Evolutionary conservation across 1,284 basidiomycete genomes (phyloP).

Genomic region (Coniferiporia weirii): DNA sequence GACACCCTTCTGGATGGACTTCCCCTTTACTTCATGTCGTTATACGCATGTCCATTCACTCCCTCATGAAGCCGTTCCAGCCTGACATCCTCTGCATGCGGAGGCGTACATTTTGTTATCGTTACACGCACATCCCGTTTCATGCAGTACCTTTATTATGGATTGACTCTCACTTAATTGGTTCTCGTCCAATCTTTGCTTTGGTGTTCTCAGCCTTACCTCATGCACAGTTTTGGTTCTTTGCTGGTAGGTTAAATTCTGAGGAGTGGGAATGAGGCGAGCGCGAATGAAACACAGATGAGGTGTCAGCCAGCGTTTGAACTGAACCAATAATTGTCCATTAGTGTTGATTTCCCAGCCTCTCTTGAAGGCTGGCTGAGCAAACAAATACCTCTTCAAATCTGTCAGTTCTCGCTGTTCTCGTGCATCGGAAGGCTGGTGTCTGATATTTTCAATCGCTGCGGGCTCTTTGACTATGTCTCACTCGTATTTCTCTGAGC

Average conservation of each 20-base stretch:
- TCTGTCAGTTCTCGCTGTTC: background rate
- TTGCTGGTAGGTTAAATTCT: no score
- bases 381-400: background rate
- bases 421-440: background rate
- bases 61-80: background rate
- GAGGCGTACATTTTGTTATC: conserved; percentile 8
- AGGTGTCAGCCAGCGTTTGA: no score
- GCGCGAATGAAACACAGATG: no score
- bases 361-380: no score
- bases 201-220: background rate
- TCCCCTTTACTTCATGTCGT: background rate
- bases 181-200: background rate
- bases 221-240: no score
- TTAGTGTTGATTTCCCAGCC: no score
- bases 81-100: background rate
- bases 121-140: conserved; percentile 5
- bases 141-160: conserved; percentile 8
- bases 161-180: conserved; percentile 16
- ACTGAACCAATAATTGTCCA: no score
- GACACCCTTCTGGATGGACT: conserved; percentile 2
- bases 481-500: background rate
- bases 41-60: background rate
- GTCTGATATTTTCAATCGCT: background rate
- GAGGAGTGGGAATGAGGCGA: no score
- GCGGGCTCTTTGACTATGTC: background rate